A percentile compares a stretch with the other conserved stretches of the same genome.
Evolutionary conservation across 2,329 filamentous ascomycete genomes (phyloP).

Genomic region (Metarhizium brunneum): DNA sequence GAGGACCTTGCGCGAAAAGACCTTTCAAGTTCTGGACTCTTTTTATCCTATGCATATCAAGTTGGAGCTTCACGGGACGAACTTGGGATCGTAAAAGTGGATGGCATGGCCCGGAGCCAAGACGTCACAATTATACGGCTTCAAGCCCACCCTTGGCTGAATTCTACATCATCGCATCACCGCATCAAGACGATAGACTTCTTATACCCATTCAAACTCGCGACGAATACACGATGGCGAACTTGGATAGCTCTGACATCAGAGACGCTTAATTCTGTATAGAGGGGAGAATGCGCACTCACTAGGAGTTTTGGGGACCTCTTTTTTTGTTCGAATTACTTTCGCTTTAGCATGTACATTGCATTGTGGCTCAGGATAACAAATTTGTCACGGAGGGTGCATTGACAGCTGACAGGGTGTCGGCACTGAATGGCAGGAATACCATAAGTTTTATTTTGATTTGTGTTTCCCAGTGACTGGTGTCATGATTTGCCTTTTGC

Average conservation of each 20-base stretch:
- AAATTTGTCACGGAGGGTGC: background rate
- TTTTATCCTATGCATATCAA: background rate
- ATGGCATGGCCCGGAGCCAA: background rate
- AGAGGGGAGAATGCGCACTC: background rate
- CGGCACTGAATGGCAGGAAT: conserved; percentile 9
- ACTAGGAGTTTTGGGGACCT: background rate
- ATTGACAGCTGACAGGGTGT: background rate
- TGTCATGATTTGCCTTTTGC: background rate
- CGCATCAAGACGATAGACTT: background rate
- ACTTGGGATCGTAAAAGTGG: too few relatives aligned
- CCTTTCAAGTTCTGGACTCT: background rate
- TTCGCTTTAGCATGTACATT: background rate
- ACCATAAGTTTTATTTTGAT: conserved; percentile 3
- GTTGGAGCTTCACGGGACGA: background rate
- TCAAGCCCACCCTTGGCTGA: background rate
- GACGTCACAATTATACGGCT: background rate
- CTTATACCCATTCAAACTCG: background rate
- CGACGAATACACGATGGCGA: background rate
- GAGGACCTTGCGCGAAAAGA: background rate
- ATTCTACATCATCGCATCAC: background rate
- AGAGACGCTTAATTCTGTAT: background rate
- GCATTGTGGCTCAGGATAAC: background rate
- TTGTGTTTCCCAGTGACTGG: background rate
- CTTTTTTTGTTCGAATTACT: background rate
- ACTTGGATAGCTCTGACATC: background rate